phyloP scores from a whole-genome alignment of 106 monocot species.

The Cymbidium sinense region DNA sequence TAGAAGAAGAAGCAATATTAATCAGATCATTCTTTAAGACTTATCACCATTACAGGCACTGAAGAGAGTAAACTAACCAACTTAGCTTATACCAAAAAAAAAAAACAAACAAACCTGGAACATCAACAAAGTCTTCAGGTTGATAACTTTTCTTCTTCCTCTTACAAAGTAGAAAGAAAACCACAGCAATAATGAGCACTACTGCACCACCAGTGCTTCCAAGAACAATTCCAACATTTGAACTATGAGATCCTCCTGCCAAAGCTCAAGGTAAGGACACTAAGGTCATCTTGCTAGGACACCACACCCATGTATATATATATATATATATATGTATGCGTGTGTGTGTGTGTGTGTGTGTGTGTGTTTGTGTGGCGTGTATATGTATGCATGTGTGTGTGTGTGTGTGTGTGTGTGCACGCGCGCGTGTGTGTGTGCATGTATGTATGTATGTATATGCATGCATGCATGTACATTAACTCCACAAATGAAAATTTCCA shows the following conservation, averaged over 20 bases:
- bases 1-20: not conserved
- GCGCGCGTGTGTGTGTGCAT: too few relatives aligned
- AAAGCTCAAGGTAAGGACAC: not conserved
- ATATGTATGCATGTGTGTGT: too few relatives aligned
- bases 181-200: slow-evolving; percentile 11
- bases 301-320: not conserved
- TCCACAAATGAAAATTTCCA: not conserved
- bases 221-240: slow-evolving; percentile 37
- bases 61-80: not conserved
- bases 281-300: not conserved
- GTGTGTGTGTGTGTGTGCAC: too few relatives aligned
- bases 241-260: slow-evolving; percentile 44
- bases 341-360: too few relatives aligned
- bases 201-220: slow-evolving; percentile 47
- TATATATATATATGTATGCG: not conserved
- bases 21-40: not conserved
- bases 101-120: slow-evolving; percentile 44
- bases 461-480: too few relatives aligned
- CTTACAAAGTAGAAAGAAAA: slow-evolving; percentile 43
- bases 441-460: too few relatives aligned
- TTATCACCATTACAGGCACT: not conserved
- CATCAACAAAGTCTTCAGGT: slow-evolving; percentile 60
- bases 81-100: too few relatives aligned
- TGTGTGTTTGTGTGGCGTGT: too few relatives aligned
- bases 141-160: slow-evolving; percentile 24